Evolutionary conservation across 2,329 filamentous ascomycete genomes (phyloP).

Genomic region (Aspergillus texensis): DNA sequence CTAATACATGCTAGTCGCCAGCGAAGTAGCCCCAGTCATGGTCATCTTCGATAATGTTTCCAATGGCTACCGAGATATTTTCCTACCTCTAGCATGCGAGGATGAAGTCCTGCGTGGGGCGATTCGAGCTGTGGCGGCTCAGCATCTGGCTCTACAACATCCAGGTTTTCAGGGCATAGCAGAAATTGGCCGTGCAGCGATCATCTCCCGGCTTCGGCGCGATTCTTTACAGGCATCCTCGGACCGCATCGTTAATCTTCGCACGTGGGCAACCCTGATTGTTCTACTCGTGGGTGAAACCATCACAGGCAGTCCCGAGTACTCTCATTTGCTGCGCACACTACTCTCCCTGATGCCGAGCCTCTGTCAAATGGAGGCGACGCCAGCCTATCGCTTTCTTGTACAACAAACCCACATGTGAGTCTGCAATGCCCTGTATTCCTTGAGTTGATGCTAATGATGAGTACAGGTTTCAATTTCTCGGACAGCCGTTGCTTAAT

Average conservation of each 20-base stretch:
- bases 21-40: slow-evolving; percentile 33
- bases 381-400: slow-evolving; percentile 14
- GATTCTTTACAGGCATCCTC: slow-evolving; percentile 17
- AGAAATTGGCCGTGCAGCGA: slow-evolving; percentile 17
- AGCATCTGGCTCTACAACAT: slow-evolving; percentile 22
- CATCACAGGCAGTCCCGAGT: slow-evolving; percentile 26
- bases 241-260: slow-evolving; percentile 18
- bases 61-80: slow-evolving; percentile 33
- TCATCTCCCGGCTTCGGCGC: slow-evolving; percentile 20
- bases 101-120: slow-evolving; percentile 27
- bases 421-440: background rate
- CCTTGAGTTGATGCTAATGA: no score
- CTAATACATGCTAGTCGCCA: slow-evolving; percentile 20
- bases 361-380: slow-evolving; percentile 3
- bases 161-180: slow-evolving; percentile 14
- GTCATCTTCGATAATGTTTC: slow-evolving; percentile 31
- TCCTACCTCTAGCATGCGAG: slow-evolving; percentile 30
- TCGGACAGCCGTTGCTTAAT: slow-evolving; percentile 24
- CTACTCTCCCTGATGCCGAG: slow-evolving; percentile 19
- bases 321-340: slow-evolving; percentile 19
- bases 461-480: slow-evolving; percentile 17
- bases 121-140: slow-evolving; percentile 25
- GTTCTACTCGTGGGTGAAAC: slow-evolving; percentile 29
- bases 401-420: slow-evolving; percentile 25
- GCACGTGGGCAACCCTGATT: slow-evolving; percentile 25